A percentile compares a stretch with the other conserved stretches of the same genome.
Evolutionary conservation across 306 rosid species (phyloP).

Genomic region (Parietaria judaica): DNA sequence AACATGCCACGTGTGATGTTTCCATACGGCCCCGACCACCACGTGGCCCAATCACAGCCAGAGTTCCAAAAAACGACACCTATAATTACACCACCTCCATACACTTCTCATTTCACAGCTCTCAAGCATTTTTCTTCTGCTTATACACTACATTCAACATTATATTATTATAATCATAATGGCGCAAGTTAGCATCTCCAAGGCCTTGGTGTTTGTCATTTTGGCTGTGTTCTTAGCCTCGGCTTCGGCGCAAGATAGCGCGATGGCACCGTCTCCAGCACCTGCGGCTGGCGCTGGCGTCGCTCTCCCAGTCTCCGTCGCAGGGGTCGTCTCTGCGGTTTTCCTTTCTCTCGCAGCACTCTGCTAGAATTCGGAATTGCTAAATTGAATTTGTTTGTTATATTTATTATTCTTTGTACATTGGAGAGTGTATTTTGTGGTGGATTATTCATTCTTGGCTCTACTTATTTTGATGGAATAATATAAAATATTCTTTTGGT

Average conservation of each 20-base stretch:
- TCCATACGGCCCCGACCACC: neutral
- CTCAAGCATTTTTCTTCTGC: neutral
- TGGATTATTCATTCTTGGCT: no score
- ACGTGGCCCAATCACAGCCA: neutral
- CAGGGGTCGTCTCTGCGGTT: conserved; percentile 10
- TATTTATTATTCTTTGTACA: no score
- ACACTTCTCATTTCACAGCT: neutral
- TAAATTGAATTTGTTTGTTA: no score
- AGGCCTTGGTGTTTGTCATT: conserved; percentile 4
- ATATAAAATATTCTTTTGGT: no score
- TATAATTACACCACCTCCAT: neutral
- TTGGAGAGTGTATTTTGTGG: no score
- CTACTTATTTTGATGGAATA: no score
- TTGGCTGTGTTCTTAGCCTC: conserved; percentile 1
- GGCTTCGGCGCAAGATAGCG: neutral
- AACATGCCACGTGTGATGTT: neutral
- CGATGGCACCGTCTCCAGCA: conserved; percentile 15
- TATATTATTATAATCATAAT: neutral
- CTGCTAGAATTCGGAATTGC: neutral
- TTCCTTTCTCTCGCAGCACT: conserved; percentile 19
- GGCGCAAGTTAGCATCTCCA: conserved; percentile 17
- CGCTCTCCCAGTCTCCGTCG: conserved; percentile 15
- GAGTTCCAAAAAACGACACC: neutral
- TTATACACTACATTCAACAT: neutral
- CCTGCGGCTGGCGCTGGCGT: conserved; percentile 14